A percentile compares a stretch with the other conserved stretches of the same genome.
Conservation (phyloP, 495 filamentous ascomycete genomes). For the Hyaloscypha variabilis region DNA sequence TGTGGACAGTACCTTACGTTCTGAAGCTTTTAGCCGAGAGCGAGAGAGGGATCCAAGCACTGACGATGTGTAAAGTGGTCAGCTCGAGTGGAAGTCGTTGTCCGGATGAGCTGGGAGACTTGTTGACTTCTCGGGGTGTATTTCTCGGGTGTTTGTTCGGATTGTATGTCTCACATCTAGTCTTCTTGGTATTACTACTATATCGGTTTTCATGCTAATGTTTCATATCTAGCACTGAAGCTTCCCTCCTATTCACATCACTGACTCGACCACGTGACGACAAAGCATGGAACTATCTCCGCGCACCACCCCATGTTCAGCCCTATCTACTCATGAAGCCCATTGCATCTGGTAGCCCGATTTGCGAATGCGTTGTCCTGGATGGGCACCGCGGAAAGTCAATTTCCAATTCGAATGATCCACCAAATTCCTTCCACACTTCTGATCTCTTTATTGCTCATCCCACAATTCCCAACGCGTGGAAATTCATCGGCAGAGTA, state of each 20-base stretch:
- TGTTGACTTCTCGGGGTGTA: slow-evolving; percentile 53
- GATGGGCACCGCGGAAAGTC: slow-evolving; percentile 53
- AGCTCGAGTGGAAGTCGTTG: slow-evolving; percentile 50
- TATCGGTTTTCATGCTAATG: no score
- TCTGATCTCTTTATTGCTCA: slow-evolving; percentile 62
- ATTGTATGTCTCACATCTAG: neutral
- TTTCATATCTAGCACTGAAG: slow-evolving; percentile 62
- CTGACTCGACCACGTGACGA: slow-evolving; percentile 46
- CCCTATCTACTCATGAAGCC: slow-evolving; percentile 46
- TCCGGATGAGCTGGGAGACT: slow-evolving; percentile 52
- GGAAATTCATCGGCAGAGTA: slow-evolving; percentile 59
- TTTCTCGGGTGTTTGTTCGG: slow-evolving; percentile 49
- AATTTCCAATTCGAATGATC: slow-evolving; percentile 55
- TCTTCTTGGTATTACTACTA: neutral
- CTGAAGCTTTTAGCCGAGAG: slow-evolving; percentile 51
- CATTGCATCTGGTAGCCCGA: slow-evolving; percentile 33
- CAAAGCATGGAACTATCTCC: slow-evolving; percentile 47
- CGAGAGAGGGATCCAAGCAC: slow-evolving; percentile 44
- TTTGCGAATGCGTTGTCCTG: slow-evolving; percentile 52
- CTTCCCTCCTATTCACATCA: slow-evolving; percentile 59
- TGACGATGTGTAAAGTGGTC: slow-evolving; percentile 48
- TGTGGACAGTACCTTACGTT: slow-evolving; percentile 51
- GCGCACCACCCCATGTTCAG: slow-evolving; percentile 28
- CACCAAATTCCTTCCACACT: slow-evolving; percentile 50
- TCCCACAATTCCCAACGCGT: slow-evolving; percentile 52